Percentiles rank a stretch among this genome's conserved stretches.
Evolutionary conservation across 257 asterid genomes (phyloP).

Genomic region (Fraxinus cuspidata): DNA sequence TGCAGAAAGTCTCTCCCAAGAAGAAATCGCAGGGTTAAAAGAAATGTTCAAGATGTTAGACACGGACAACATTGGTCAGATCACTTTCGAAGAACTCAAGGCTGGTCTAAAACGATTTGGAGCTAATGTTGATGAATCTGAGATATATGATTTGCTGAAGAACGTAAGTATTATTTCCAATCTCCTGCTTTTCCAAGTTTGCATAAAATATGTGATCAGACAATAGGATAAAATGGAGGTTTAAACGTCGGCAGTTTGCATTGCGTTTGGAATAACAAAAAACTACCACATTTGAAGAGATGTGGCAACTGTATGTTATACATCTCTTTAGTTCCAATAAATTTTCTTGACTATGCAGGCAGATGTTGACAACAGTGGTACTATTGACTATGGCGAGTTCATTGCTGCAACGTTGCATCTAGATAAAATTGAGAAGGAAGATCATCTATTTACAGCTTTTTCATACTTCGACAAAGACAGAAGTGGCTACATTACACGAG

Average conservation of each 20-base stretch:
- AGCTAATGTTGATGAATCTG: constrained; percentile 43
- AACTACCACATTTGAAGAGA: neutral
- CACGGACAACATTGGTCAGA: constrained; percentile 46
- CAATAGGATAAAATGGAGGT: neutral
- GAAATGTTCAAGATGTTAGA: constrained; percentile 53
- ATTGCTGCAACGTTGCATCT: constrained; percentile 53
- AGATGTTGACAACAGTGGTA: constrained; percentile 50
- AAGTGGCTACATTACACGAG: constrained; percentile 52
- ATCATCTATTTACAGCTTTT: constrained; percentile 44
- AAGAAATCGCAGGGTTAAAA: constrained; percentile 52
- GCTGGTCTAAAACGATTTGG: constrained; percentile 47
- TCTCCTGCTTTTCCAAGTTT: neutral
- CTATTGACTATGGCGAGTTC: constrained; percentile 57
- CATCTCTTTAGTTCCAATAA: neutral
- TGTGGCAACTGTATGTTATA: neutral
- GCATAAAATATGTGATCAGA: neutral
- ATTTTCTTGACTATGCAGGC: constrained; percentile 34
- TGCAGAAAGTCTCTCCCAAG: constrained; percentile 53
- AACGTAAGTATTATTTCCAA: constrained; percentile 36
- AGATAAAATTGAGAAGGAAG: constrained; percentile 49
- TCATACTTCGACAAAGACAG: constrained; percentile 55
- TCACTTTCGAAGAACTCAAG: constrained; percentile 57
- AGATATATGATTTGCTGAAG: constrained; percentile 43
- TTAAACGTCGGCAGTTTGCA: too few relatives aligned
- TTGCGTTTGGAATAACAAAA: neutral